These are phyloP conservation scores for Coniosporium tulheliwenetii DNA, from an alignment of 2,329 filamentous ascomycete species.

Conservation along the genomic window DNA sequence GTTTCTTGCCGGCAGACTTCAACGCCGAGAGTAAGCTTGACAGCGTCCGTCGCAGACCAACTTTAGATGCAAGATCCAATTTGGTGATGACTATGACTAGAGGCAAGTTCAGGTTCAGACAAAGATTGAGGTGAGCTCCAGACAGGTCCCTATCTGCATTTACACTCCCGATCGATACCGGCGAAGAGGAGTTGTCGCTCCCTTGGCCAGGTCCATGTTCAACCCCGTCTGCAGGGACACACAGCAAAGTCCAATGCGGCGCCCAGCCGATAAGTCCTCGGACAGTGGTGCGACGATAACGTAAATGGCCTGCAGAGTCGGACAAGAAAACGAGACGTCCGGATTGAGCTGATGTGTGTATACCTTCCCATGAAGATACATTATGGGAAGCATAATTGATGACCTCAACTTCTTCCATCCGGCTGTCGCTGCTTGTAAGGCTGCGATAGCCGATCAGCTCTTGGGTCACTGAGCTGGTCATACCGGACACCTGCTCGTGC, in stretches of 20 bases:
- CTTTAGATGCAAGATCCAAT: conserved; percentile 67
- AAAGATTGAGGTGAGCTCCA: conserved; percentile 69
- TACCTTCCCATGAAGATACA: conserved; percentile 86
- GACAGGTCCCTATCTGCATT: conserved; percentile 53
- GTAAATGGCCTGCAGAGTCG: conserved; percentile 81
- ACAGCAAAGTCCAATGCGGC: conserved; percentile 83
- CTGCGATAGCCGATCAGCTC: conserved; percentile 72
- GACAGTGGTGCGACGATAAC: conserved; percentile 77
- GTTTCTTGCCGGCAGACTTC: conserved; percentile 59
- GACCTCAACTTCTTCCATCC: conserved; percentile 26
- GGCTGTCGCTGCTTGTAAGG: conserved; percentile 1
- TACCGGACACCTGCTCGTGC: conserved; percentile 80
- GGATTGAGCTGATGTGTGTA: conserved; percentile 61
- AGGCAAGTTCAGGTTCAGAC: conserved; percentile 63
- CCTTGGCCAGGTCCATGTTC: conserved; percentile 28
- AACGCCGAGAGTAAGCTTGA: conserved; percentile 59
- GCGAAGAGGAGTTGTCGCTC: conserved; percentile 32
- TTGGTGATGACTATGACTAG: conserved; percentile 80
- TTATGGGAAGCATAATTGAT: conserved; percentile 79
- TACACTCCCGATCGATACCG: conserved; percentile 35
- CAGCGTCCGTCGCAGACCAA: conserved; percentile 53
- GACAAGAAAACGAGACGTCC: conserved; percentile 75
- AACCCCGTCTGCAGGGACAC: conserved; percentile 65
- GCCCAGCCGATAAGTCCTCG: conserved; percentile 89
- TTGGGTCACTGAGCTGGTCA: conserved; percentile 89